Evolutionary conservation across 1,284 basidiomycete genomes (phyloP).

Genomic region (Porogramme epimiltina): DNA sequence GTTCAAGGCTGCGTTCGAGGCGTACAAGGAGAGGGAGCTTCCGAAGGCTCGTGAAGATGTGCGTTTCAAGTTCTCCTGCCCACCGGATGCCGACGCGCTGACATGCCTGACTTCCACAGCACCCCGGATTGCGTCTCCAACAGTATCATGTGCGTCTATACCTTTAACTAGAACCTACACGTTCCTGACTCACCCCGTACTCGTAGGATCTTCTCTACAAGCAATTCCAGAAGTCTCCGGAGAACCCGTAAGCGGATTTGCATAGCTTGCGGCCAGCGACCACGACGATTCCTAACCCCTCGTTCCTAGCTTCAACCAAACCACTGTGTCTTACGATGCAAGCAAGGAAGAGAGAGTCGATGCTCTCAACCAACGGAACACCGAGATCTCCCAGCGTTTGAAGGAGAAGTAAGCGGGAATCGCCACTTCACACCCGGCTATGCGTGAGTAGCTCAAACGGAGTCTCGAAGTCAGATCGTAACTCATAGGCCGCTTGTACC

Average conservation of each 20-base stretch:
- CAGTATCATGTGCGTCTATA: constrained; percentile 70
- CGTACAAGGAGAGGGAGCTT: constrained; percentile 88
- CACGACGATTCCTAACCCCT: not conserved
- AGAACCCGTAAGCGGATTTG: constrained; percentile 71
- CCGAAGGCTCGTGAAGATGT: constrained; percentile 79
- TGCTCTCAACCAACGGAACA: constrained; percentile 62
- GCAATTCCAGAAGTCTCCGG: constrained; percentile 87
- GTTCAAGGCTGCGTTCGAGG: constrained; percentile 92
- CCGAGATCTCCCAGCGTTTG: constrained; percentile 51
- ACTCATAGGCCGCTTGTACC: too few species aligned
- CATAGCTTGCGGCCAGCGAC: not conserved
- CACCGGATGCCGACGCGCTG: not conserved
- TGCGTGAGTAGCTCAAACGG: too few species aligned
- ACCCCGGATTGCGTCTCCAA: constrained; percentile 81
- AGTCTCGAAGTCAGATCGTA: too few species aligned
- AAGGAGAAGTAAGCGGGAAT: constrained; percentile 34
- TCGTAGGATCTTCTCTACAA: constrained; percentile 73
- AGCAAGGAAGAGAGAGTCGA: constrained; percentile 80
- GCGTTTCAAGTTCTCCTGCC: constrained; percentile 22
- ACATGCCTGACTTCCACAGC: constrained; percentile 39
- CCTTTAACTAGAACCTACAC: not conserved
- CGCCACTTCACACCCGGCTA: too few species aligned
- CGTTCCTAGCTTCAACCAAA: constrained; percentile 75
- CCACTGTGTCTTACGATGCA: constrained; percentile 77
- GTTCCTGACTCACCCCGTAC: constrained; percentile 2